Conservation (phyloP, 768 basidiomycete genomes). For the Lyophyllum semitale region DNA sequence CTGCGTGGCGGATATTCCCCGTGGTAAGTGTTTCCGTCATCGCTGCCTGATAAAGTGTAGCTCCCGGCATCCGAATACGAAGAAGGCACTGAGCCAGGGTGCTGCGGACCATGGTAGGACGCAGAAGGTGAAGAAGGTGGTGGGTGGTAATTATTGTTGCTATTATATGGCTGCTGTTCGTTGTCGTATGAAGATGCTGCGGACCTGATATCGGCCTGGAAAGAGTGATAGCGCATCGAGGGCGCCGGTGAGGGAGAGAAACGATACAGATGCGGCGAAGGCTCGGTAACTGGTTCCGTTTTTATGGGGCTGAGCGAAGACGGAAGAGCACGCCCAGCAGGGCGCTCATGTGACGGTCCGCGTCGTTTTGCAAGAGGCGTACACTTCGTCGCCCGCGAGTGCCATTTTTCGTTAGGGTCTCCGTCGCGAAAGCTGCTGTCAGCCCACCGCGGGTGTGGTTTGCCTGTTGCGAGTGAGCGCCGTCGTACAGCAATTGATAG, state of each 20-base stretch:
- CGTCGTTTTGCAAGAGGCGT: slow-evolving; percentile 44
- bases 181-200: slow-evolving; percentile 39
- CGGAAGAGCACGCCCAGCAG: slow-evolving; percentile 41
- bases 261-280: slow-evolving; percentile 61
- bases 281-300: slow-evolving; percentile 58
- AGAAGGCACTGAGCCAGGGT: slow-evolving; percentile 27
- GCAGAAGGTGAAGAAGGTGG: slow-evolving; percentile 27
- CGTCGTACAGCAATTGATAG: slow-evolving; percentile 7
- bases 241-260: slow-evolving; percentile 66
- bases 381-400: slow-evolving; percentile 79
- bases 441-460: slow-evolving; percentile 87
- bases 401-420: slow-evolving; percentile 84
- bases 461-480: slow-evolving; percentile 47
- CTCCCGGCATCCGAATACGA: slow-evolving; percentile 40
- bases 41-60: slow-evolving; percentile 39
- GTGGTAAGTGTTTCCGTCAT: slow-evolving; percentile 39
- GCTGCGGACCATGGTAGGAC: slow-evolving; percentile 25
- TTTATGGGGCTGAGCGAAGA: slow-evolving; percentile 65
- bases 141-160: slow-evolving; percentile 20
- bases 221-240: slow-evolving; percentile 54
- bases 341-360: slow-evolving; percentile 35
- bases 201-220: slow-evolving; percentile 46
- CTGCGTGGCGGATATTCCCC: slow-evolving; percentile 35
- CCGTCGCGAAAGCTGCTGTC: slow-evolving; percentile 78
- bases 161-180: slow-evolving; percentile 30